Conservation (phyloP, 2,329 filamentous ascomycete genomes). For the Fusarium algeriense region DNA sequence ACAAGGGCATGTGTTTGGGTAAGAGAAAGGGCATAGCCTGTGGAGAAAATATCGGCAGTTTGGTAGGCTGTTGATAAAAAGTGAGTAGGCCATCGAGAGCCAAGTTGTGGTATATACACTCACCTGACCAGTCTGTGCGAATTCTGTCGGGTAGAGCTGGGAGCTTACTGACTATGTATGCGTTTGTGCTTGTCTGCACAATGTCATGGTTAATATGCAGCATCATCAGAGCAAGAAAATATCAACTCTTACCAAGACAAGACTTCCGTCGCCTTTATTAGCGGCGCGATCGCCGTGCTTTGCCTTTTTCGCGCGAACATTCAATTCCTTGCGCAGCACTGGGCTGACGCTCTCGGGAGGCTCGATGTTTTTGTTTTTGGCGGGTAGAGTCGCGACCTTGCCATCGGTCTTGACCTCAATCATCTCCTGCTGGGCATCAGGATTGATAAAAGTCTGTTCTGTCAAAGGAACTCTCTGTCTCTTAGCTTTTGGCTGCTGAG, state of each 20-base stretch:
- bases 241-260: conserved; percentile 68
- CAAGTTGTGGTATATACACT: conserved; percentile 48
- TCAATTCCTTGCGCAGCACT: conserved; percentile 65
- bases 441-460: conserved; percentile 68
- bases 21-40: conserved; percentile 82
- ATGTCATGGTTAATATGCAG: conserved; percentile 32
- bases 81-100: conserved; percentile 24
- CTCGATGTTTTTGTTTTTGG: conserved; percentile 62
- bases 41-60: conserved; percentile 74
- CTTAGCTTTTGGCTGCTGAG: conserved; percentile 72
- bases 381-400: conserved; percentile 60
- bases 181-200: conserved; percentile 80
- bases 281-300: conserved; percentile 71
- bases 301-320: conserved; percentile 71
- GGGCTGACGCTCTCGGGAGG: conserved; percentile 57
- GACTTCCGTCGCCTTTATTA: conserved; percentile 75
- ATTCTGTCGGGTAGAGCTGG: conserved; percentile 85
- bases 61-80: conserved; percentile 64
- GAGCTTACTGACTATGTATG: conserved; percentile 87
- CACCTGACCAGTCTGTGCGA: conserved; percentile 74
- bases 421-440: conserved; percentile 65
- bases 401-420: conserved; percentile 67
- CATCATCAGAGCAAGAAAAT: conserved; percentile 11
- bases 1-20: conserved; percentile 86
- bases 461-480: conserved; percentile 69